Evolutionary conservation across 176 grass and related monocot species (phyloP), one percentile per base, ranked within the genome.

Genomic region (Cocos nucifera): DNA sequence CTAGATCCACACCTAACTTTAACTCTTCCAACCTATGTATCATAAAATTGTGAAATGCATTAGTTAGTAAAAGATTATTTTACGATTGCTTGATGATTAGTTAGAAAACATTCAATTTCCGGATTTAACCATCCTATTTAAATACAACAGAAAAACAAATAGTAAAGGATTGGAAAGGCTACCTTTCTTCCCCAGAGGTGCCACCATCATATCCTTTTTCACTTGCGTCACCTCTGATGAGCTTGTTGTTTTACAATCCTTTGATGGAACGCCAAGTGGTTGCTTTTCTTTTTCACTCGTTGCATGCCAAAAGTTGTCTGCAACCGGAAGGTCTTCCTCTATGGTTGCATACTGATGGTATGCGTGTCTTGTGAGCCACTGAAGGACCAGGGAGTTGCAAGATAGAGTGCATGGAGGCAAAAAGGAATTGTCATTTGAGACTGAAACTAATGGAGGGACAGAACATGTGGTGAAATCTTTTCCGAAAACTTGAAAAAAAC

Each of bases 261-360:
- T 66, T 53, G 77, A 75, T 51, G 62, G 72, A 61, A 67, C 79
- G 19, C 24, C 27, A 22, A 48, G 35, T 50, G 61, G 49, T 60
- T 75, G 73, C 44, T 77, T 62, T 71, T 57, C 63, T 72, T 69
- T 49, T 68, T 79, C 81, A 77, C 57, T 72, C 52, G 71, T 65
- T 69, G 78, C 61, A 8, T 61, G 52, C 27, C 50, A 49, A 20
- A 85, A 74, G 28, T 60, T 56, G 29, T 87, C 83, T 49, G 49
- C 27, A 71, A 44, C 84, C 58, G 78, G 78, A 64, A 96, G 88
- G 69, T 90, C 91, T 78, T 96, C 86, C 67, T 82, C 80, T 49
- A 72, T 73, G 17, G 91, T 71, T 22, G 86, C 82, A 69, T 78
- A 83, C 27, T 88, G 75, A 60, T 85, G 71, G 69, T 73, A 58